Percentiles rank a stretch among this genome's conserved stretches.
These are phyloP conservation scores for Paramecium bursaria DNA, from an alignment of 73 alveolate species.

Conservation along the genomic window DNA sequence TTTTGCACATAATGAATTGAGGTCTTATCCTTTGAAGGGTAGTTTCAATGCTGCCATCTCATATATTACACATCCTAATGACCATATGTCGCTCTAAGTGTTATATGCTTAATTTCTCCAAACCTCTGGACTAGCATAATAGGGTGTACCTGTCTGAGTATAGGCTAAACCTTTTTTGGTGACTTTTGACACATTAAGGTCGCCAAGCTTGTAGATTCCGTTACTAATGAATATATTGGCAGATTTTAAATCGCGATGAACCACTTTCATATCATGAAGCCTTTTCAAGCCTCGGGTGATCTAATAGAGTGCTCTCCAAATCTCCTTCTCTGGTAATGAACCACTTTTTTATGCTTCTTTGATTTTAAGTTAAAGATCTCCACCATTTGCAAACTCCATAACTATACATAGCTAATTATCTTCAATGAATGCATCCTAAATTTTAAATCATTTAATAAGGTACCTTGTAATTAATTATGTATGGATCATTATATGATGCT, in stretches of 20 bases:
- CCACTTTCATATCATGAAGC: constrained; percentile 66
- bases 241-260: constrained; percentile 73
- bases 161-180: constrained; percentile 72
- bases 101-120: constrained; percentile 97
- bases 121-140: constrained; percentile 93
- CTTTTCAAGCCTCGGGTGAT: constrained; percentile 71
- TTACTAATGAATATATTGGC: constrained; percentile 65
- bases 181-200: constrained; percentile 84
- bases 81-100: constrained; percentile 95
- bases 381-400: constrained; percentile 95
- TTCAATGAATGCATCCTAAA: constrained; percentile 32
- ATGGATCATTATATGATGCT: constrained; percentile 77
- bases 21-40: constrained; percentile 92
- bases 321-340: constrained; percentile 85
- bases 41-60: constrained; percentile 93
- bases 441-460: constrained; percentile 54
- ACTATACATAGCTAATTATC: constrained; percentile 78
- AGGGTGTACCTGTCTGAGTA: constrained; percentile 94
- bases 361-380: constrained; percentile 91
- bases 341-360: constrained; percentile 81
- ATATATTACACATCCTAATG: constrained; percentile 94
- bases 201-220: constrained; percentile 78
- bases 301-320: constrained; percentile 89
- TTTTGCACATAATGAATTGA: constrained; percentile 88
- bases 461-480: constrained; percentile 79